Evolutionary conservation across 164 flowering plant species (phyloP), one percentile per base, ranked within the genome.

Genomic region (Aristolochia contorta): DNA sequence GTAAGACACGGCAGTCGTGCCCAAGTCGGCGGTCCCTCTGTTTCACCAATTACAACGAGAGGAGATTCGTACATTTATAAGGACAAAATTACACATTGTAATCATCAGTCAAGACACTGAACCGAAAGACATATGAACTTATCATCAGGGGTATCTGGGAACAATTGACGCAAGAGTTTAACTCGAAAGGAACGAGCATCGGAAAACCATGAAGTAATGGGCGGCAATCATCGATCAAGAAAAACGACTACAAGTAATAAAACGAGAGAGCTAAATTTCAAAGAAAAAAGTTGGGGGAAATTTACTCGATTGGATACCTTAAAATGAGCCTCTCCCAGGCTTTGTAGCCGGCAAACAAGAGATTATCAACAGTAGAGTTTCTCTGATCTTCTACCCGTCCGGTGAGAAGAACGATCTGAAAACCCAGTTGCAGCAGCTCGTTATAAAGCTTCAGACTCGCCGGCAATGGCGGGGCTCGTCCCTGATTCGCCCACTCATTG

Each of bases 331-430:
- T 81, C 62, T 84, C 75, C 88, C 94, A 93, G 33, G 72, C 62
- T 24, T 9, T 54, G 72, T 71, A 89, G n/a, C 98, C 98, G 16
- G 82, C 79, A 25, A n/a, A 41, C 3, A 69, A 24, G 30, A 93
- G 86, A 72, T 93, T 87, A 52, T 69, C 67, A 32, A 8, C 70
- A 0, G 97, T 89, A 49, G 33, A 64, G 32, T 76, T 77, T 64
- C 95, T 79, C 55, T 83, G 86, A 65, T 16, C 37, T 71, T 88
- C 96, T 16, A 25, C 41, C 24, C 99, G 73, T n/a, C 97, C 99
- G 0, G 99, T 93, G 54, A 93, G 65, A 18, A 93, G 61, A 66
- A 93, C 45, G 47, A 88, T 43, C 23, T 61, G 79, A 62, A 90
- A 82, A 3, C 95, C 95, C 23, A 88, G 61, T 56, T 71, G 57